A percentile compares a stretch with the other conserved stretches of the same genome.
Conservation (phyloP, 495 filamentous ascomycete genomes). For the Cercophora samala region DNA sequence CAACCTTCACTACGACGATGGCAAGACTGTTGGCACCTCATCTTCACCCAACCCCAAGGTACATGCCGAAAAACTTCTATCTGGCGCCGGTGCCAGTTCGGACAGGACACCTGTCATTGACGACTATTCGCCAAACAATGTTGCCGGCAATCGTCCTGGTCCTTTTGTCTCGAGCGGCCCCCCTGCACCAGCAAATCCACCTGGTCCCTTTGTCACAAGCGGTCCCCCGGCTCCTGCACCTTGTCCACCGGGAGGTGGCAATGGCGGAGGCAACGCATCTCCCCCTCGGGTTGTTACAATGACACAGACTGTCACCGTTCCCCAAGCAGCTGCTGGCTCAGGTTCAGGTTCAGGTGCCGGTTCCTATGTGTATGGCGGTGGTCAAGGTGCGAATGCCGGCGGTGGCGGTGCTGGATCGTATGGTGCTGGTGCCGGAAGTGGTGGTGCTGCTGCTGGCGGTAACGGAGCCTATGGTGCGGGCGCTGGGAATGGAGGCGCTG, state of each 20-base stretch:
- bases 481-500: too few species aligned
- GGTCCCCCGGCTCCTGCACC: constrained; percentile 10
- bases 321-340: not conserved
- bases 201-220: constrained; percentile 19
- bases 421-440: too few species aligned
- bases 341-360: constrained; percentile 9
- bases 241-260: constrained; percentile 6
- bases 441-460: too few species aligned
- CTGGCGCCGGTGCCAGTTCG: not conserved
- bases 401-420: too few species aligned
- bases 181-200: not conserved
- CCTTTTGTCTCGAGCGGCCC: constrained; percentile 8
- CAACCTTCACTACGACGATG: constrained; percentile 22
- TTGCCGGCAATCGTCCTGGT: constrained; percentile 8
- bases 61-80: constrained; percentile 12
- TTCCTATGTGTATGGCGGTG: not conserved
- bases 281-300: constrained; percentile 10
- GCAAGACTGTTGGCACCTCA: not conserved
- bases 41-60: constrained; percentile 17
- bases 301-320: constrained; percentile 13
- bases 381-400: too few species aligned
- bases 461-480: too few species aligned
- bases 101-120: constrained; percentile 14
- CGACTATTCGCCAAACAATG: constrained; percentile 13
- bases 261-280: constrained; percentile 12